Evolutionary conservation across 169 alveolate genomes (phyloP), one percentile per base, ranked within the genome.

Genomic region (Plasmodium inui): DNA sequence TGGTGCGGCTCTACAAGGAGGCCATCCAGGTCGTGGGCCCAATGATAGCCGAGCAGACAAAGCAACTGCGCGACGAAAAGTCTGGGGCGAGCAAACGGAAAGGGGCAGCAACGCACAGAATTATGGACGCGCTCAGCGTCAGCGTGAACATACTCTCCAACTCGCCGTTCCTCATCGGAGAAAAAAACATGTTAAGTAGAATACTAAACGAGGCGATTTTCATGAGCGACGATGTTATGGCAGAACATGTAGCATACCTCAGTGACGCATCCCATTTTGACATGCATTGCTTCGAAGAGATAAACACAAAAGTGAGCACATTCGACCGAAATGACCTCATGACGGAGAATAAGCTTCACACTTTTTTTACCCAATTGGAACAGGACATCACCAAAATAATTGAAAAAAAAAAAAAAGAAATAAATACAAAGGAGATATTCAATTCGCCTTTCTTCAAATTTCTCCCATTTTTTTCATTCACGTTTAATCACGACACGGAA

Each of bases 341-440:
- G 37, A 3, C 3, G 28, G 74, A 88, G 44, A 79, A 55, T 79
- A 88, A 88, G 81, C 12, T 88, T 0, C n/a, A 57, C 3, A 6
- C 19, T 5, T 88, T 78, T 55, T 88, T 88, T 67, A 37, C 53
- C 5, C 89, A 88, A 0, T 46, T 88, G 32, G 70, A 88, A 37
- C 72, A 30, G 14, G 89, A 72, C 71, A 88, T 88, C 30, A 79
- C 67, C 44, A 88, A 78, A 61, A 78, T 79, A 8, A 88, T 88
- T 78, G 57, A 76, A 3, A 57, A 76, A 37, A 88, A 88, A 50
- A 22, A 22, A 14, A 9, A 78, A 17, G 94, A 88, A 57, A 44
- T 88, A 19, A 78, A 71, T 88, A 53, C 79, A 39, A 88, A 88
- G 30, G 71, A 57, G 19, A 88, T 88, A 79, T 88, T 88, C 46